These are phyloP conservation scores for Mucuna pruriens DNA, from an alignment of 306 rosid species.

Conservation along the genomic window DNA sequence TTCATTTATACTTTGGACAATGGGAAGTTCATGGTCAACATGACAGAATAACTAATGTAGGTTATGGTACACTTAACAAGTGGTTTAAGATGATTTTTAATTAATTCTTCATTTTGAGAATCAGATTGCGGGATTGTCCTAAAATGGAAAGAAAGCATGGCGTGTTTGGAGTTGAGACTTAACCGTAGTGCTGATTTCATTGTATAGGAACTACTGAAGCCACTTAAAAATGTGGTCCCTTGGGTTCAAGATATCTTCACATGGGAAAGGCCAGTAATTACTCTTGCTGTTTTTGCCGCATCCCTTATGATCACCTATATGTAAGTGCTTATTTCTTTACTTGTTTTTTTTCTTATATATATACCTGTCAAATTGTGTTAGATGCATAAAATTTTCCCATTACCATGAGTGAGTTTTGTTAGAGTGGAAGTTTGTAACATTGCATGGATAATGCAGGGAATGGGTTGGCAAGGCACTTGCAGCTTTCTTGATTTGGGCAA, in stretches of 20 bases:
- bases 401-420: not conserved
- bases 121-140: not conserved
- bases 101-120: slow-evolving; percentile 22
- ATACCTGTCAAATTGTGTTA: slow-evolving; percentile 13
- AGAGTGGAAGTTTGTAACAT: slow-evolving; percentile 13
- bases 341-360: not conserved
- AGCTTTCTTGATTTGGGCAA: slow-evolving; percentile 63
- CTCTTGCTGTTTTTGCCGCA: slow-evolving; percentile 53
- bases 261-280: slow-evolving; percentile 76
- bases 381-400: not conserved
- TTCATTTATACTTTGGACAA: not conserved
- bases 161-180: slow-evolving; percentile 28
- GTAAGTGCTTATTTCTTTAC: slow-evolving; percentile 44
- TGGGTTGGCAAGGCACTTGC: slow-evolving; percentile 89
- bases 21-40: not conserved
- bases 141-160: slow-evolving; percentile 1
- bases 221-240: slow-evolving; percentile 50
- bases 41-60: not conserved
- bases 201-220: slow-evolving; percentile 77
- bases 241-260: slow-evolving; percentile 61
- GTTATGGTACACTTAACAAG: not conserved
- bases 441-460: slow-evolving; percentile 61
- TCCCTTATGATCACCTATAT: slow-evolving; percentile 63
- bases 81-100: not conserved
- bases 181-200: slow-evolving; percentile 16